Percentiles rank a stretch among this genome's conserved stretches.
Conservation (phyloP, 345 rosid genomes). For the Hibiscus syriacus region DNA sequence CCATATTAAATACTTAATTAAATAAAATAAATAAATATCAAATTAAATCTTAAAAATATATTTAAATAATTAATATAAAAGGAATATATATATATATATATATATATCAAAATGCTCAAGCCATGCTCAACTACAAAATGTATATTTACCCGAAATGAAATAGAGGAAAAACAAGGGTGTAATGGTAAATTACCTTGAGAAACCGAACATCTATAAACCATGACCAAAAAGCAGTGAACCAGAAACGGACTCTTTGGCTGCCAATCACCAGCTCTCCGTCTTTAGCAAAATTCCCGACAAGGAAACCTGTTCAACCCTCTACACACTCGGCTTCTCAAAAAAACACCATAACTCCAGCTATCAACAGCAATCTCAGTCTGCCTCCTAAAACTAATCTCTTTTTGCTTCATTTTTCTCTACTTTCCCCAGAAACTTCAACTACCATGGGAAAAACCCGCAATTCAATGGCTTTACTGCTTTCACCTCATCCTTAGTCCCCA, state of each 20-base stretch:
- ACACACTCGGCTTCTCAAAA: slow-evolving; percentile 23
- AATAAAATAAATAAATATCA: too few species aligned
- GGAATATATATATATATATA: too few species aligned
- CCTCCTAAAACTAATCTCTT: not conserved
- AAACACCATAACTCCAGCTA: slow-evolving; percentile 4
- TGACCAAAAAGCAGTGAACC: not conserved
- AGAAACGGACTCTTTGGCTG: not conserved
- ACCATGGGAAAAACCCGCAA: slow-evolving; percentile 21
- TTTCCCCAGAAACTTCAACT: slow-evolving; percentile 20
- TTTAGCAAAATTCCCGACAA: slow-evolving; percentile 14
- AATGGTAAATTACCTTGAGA: not conserved
- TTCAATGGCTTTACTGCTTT: slow-evolving; percentile 27
- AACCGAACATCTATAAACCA: not conserved
- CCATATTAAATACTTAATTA: too few species aligned
- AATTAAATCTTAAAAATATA: too few species aligned
- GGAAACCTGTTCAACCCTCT: slow-evolving; percentile 38
- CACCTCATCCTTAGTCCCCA: slow-evolving; percentile 28
- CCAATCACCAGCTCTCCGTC: not conserved
- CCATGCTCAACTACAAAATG: too few species aligned
- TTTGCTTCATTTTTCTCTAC: slow-evolving; percentile 5
- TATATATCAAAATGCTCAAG: too few species aligned
- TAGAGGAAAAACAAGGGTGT: not conserved
- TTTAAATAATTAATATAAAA: too few species aligned
- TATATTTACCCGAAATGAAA: too few species aligned
- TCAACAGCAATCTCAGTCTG: slow-evolving; percentile 12